These are phyloP conservation scores for Ilyonectria sp. DNA, from an alignment of 2,329 filamentous ascomycete genomes.

Conservation along the genomic window DNA sequence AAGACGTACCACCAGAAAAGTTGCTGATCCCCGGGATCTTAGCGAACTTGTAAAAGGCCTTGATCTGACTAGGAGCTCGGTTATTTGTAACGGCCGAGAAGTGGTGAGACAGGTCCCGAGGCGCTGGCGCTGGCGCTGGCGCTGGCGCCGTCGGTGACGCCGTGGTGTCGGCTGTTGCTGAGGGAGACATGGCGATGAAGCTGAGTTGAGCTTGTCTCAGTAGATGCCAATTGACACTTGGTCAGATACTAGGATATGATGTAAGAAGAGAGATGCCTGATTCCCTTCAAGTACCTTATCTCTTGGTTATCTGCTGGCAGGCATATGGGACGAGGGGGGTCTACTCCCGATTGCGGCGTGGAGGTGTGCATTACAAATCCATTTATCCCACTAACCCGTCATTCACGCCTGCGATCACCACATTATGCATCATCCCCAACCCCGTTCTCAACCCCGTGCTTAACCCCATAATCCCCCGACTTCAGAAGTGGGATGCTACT, in stretches of 20 bases:
- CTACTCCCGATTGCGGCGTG: constrained; percentile 40
- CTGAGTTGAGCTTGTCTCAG: not conserved
- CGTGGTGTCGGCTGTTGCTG: constrained; percentile 33
- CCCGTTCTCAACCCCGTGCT: constrained; percentile 38
- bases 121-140: constrained; percentile 64
- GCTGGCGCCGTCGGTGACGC: constrained; percentile 30
- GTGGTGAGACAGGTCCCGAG: constrained; percentile 85
- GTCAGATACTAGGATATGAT: constrained; percentile 16
- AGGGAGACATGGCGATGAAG: constrained; percentile 38
- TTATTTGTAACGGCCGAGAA: constrained; percentile 79
- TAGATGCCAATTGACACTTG: constrained; percentile 1
- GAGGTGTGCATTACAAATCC: constrained; percentile 46
- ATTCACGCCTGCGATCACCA: constrained; percentile 45
- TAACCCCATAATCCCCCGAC: constrained; percentile 37
- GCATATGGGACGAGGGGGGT: constrained; percentile 12
- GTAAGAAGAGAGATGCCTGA: constrained; percentile 1
- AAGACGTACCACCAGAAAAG: constrained; percentile 70
- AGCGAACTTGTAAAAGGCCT: constrained; percentile 91
- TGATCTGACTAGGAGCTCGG: constrained; percentile 77
- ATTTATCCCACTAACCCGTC: constrained; percentile 37
- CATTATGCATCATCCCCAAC: constrained; percentile 39
- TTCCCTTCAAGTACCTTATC: constrained; percentile 39
- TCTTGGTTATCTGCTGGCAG: constrained; percentile 16
- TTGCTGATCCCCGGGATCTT: constrained; percentile 74
- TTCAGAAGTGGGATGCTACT: constrained; percentile 28